Conservation (phyloP, 306 rosid species). For the Fragaria nilgerrensis region DNA sequence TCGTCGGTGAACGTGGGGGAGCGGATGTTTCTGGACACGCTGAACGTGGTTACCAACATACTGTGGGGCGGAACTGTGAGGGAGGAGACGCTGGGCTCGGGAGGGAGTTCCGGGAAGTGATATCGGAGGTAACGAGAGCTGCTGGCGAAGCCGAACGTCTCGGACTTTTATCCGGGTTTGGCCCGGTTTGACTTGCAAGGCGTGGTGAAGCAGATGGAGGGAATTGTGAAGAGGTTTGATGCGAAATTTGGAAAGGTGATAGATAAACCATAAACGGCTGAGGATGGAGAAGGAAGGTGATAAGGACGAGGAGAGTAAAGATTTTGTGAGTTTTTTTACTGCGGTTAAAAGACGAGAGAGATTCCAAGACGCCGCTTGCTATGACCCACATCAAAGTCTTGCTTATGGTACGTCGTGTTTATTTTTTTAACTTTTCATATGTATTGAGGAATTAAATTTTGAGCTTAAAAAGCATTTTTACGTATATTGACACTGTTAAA, state of each 20-base stretch:
- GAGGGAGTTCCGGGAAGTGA: conserved; percentile 51
- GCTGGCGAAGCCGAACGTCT: conserved; percentile 56
- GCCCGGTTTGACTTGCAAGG: conserved; percentile 82
- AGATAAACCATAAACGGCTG: conserved; percentile 24
- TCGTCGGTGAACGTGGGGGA: conserved; percentile 50
- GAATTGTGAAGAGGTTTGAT: conserved; percentile 34
- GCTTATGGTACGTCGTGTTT: conserved; percentile 45
- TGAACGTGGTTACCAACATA: conserved; percentile 45
- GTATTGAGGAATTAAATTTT: no score
- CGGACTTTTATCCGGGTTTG: conserved; percentile 64
- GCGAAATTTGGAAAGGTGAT: conserved; percentile 56
- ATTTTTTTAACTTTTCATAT: neutral
- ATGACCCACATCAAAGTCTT: conserved; percentile 51
- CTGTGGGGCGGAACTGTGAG: neutral
- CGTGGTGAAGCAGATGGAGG: conserved; percentile 39
- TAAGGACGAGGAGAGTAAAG: conserved; percentile 13
- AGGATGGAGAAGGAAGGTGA: neutral
- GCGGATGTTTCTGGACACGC: conserved; percentile 44
- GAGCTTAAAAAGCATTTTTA: no score
- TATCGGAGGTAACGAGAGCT: conserved; percentile 39
- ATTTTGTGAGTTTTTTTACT: conserved; percentile 56
- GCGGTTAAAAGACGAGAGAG: conserved; percentile 46
- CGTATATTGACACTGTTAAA: no score
- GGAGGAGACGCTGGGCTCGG: conserved; percentile 19
- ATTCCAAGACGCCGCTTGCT: conserved; percentile 50